Base-by-base conservation (phyloP, 306 rosid genomes). In the Aeschynomene evenia region DNA sequence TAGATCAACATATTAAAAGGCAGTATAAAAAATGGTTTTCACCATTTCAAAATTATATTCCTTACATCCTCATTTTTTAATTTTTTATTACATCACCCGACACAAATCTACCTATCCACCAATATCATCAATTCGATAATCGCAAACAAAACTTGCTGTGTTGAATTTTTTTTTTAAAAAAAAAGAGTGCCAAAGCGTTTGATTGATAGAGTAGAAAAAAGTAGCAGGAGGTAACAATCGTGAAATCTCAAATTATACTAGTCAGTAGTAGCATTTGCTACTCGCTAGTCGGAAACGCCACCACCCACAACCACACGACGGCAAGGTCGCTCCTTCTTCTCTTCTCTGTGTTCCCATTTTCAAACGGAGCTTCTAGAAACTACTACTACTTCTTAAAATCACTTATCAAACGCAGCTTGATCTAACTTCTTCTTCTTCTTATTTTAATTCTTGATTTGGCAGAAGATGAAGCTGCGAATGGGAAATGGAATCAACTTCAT, bases 391-490 rank as follows among this genome's bases (percentile, higher is more conserved):
- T 31, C 48, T 37, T 6, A 59, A 48, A 45, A 1, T 2, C 68
- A 46, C 59, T 59, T 15, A 40, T 7, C 56, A 54, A 65, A 46
- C 52, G 18, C 8, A 43, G 13, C 51, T 77, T 66, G 73, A 63
- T 71, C 77, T 55, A 77, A 43, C 57, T 40, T 11, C 2, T 22
- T 8, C 1, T 21, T 14, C 4, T 20, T 19, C 8, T 56, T 1
- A n/a, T 45, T 4, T 6, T 1, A 34, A 14, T 50, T 68, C 16
- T 7, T 18, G 23, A 51, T 43, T 52, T 21, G 16, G 56, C 77
- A 58, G 68, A 80, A 70, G 64, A 76, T 76, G 80, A 77, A 74
- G 81, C 73, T 46, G 24, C 23, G 55, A 21, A 49, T 76, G 42
- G 57, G 11, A 21, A 58, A 71, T 29, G 53, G 11, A 49, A 49